Conservation (phyloP, 2,329 filamentous ascomycete genomes). For the Fusarium nygamai region DNA sequence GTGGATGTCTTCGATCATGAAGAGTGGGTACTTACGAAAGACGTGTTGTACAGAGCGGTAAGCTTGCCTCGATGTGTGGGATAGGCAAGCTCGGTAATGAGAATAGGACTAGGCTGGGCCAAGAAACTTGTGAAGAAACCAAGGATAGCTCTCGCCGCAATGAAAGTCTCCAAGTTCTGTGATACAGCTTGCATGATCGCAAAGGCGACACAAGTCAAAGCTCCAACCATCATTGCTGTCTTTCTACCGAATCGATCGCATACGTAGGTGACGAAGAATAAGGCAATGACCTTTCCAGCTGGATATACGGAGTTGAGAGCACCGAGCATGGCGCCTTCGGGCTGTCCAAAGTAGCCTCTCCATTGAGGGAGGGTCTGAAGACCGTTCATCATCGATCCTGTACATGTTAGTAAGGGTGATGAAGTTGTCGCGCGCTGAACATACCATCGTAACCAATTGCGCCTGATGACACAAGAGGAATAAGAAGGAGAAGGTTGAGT, state of each 20-base stretch:
- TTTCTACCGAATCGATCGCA: constrained; percentile 55
- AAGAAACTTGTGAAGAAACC: constrained; percentile 47
- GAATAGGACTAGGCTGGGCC: constrained; percentile 46
- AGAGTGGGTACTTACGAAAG: constrained; percentile 33
- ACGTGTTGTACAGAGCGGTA: constrained; percentile 48
- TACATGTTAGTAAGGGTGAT: not conserved
- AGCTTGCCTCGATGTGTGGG: constrained; percentile 48
- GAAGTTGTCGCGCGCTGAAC: not conserved
- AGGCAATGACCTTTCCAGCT: constrained; percentile 51
- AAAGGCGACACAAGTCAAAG: constrained; percentile 43
- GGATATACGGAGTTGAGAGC: constrained; percentile 51
- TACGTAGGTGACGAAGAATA: constrained; percentile 50
- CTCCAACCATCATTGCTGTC: constrained; percentile 49
- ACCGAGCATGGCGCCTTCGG: constrained; percentile 49
- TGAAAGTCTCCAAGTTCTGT: constrained; percentile 42
- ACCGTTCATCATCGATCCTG: constrained; percentile 56
- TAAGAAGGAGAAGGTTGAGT: constrained; percentile 55
- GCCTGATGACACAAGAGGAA: constrained; percentile 55
- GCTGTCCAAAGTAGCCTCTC: constrained; percentile 53
- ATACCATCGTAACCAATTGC: constrained; percentile 57
- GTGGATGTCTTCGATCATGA: not conserved
- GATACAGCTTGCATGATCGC: constrained; percentile 48
- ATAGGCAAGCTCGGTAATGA: constrained; percentile 49
- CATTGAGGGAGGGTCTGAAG: constrained; percentile 54
- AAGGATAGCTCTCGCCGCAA: constrained; percentile 46